Evolutionary conservation across 116 monocot genomes (phyloP).

Genomic region (Iris pallida): DNA sequence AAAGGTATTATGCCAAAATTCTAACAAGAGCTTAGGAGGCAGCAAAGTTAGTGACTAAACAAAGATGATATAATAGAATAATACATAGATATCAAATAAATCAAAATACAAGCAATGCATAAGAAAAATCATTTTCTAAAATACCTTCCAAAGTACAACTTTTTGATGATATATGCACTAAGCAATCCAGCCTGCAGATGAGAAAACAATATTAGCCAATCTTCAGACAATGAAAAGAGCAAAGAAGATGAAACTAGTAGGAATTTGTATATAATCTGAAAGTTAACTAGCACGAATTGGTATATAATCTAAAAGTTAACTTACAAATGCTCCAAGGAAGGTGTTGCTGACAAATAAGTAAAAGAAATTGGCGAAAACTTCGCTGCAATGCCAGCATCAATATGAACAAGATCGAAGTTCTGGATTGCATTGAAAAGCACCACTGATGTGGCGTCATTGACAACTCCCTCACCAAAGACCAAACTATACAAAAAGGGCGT

Average conservation of each 20-base stretch:
- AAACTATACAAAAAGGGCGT: slow-evolving; percentile 93
- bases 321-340: slow-evolving; percentile 77
- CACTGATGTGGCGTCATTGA: slow-evolving; percentile 97
- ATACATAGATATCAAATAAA: not conserved
- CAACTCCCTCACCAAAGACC: slow-evolving; percentile 99
- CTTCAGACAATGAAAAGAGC: not conserved
- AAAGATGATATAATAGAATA: no score
- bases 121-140: slow-evolving; percentile 1
- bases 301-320: slow-evolving; percentile 18
- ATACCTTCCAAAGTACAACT: slow-evolving; percentile 94
- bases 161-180: slow-evolving; percentile 92
- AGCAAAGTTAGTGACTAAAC: no score
- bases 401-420: slow-evolving; percentile 74
- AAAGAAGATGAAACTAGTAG: no score
- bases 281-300: slow-evolving; percentile 1
- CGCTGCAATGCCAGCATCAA: slow-evolving; percentile 42
- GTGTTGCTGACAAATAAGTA: slow-evolving; percentile 86
- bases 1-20: no score
- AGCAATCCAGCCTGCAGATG: slow-evolving; percentile 68
- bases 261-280: not conserved
- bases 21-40: no score
- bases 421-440: slow-evolving; percentile 97
- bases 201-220: slow-evolving; percentile 6
- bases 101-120: slow-evolving; percentile 3
- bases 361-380: slow-evolving; percentile 70